Conservation (phyloP, 768 basidiomycete species). For the Mycena maculata region DNA sequence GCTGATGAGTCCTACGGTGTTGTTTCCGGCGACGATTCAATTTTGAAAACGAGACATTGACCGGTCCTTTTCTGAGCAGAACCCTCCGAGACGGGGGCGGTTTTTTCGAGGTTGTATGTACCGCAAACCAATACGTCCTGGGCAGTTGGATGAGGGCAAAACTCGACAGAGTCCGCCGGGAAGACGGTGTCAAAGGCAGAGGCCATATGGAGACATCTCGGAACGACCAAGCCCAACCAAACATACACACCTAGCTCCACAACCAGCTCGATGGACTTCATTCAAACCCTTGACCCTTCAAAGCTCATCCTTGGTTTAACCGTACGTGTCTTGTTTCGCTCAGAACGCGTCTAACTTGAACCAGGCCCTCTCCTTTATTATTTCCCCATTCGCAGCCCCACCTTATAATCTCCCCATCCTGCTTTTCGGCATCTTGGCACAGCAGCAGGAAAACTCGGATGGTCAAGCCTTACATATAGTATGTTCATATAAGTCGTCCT, state of each 20-base stretch:
- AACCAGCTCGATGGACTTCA: constrained; percentile 64
- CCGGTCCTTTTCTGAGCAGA: constrained; percentile 65
- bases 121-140: constrained; percentile 85
- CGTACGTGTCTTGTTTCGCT: constrained; percentile 48
- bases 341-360: neutral
- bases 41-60: constrained; percentile 76
- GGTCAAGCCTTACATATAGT: constrained; percentile 77
- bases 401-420: constrained; percentile 87
- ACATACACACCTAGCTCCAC: constrained; percentile 5
- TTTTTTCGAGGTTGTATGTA: constrained; percentile 84
- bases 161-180: constrained; percentile 93
- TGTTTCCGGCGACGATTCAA: constrained; percentile 39
- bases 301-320: constrained; percentile 75
- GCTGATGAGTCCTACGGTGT: constrained; percentile 26
- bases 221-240: neutral
- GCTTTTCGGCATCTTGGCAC: constrained; percentile 79
- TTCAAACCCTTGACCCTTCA: constrained; percentile 77
- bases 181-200: constrained; percentile 69
- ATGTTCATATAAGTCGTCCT: constrained; percentile 30
- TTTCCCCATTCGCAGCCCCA: constrained; percentile 67
- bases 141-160: constrained; percentile 77
- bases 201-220: neutral
- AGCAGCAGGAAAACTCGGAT: constrained; percentile 68
- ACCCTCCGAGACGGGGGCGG: constrained; percentile 18
- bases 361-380: constrained; percentile 71